phyloP scores from a whole-genome alignment of 2,329 filamentous ascomycete genomes.

The Penicillium rolfsii region DNA sequence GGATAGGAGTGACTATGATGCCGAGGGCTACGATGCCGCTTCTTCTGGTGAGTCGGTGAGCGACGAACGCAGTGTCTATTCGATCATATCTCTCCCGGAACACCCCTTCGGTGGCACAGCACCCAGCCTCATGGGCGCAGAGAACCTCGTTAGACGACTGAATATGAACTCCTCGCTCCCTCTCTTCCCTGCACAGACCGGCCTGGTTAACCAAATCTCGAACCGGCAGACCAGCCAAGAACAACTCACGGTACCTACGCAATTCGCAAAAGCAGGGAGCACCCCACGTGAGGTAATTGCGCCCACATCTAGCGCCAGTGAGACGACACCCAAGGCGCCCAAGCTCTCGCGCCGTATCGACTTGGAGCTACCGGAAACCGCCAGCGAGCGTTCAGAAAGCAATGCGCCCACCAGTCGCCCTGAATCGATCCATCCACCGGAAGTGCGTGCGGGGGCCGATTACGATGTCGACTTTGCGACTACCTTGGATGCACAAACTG shows the following conservation, averaged over 20 bases:
- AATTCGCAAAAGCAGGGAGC: conserved; percentile 28
- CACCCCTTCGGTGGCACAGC: conserved; percentile 44
- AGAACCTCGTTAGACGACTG: conserved; percentile 52
- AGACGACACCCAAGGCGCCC: conserved; percentile 37
- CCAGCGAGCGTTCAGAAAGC: conserved; percentile 40
- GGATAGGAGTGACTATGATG: conserved; percentile 40
- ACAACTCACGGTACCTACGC: conserved; percentile 21
- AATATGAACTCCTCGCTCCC: conserved; percentile 52
- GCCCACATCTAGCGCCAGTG: conserved; percentile 23
- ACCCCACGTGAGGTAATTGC: conserved; percentile 18
- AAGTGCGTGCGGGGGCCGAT: conserved; percentile 17
- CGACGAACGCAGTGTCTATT: conserved; percentile 42
- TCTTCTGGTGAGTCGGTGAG: conserved; percentile 48
- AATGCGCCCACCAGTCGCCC: conserved; percentile 18
- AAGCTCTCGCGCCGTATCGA: conserved; percentile 45
- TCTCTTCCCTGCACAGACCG: conserved; percentile 35
- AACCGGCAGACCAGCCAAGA: conserved; percentile 38
- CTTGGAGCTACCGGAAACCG: conserved; percentile 43
- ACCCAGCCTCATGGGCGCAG: conserved; percentile 53
- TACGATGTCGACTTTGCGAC: conserved; percentile 44
- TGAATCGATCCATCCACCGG: conserved; percentile 3
- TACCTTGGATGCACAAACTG: conserved; percentile 50
- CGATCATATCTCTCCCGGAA: conserved; percentile 43
- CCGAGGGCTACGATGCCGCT: conserved; percentile 37
- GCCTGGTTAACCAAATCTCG: conserved; percentile 34